phyloP scores from a whole-genome alignment of 176 grass and related monocot genomes.

The Phyllostachys edulis region DNA sequence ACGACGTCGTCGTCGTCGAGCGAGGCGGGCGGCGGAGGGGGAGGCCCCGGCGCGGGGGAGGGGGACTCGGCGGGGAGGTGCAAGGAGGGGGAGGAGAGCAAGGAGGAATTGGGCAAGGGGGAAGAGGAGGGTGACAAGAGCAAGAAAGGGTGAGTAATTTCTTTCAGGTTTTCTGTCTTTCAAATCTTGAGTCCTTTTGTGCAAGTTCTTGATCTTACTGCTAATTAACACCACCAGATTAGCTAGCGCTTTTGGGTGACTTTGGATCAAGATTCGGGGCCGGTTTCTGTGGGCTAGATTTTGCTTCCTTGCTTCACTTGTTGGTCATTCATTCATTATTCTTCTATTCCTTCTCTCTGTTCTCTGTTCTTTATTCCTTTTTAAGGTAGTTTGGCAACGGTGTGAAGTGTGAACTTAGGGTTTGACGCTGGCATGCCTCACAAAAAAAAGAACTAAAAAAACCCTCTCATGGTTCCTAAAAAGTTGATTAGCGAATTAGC shows the following conservation, averaged over 20 bases:
- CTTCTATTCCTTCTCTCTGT: conserved; percentile 24
- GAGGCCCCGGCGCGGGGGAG: conserved; percentile 21
- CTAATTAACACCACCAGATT: not conserved
- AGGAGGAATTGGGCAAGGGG: conserved; percentile 19
- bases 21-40: conserved; percentile 48
- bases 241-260: not conserved
- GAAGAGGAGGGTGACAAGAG: conserved; percentile 56
- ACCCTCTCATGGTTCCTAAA: not conserved
- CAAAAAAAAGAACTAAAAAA: conserved; percentile 16
- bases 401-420: conserved; percentile 85
- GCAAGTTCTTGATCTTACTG: not conserved
- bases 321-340: conserved; percentile 13
- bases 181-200: not conserved
- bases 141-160: conserved; percentile 81
- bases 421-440: conserved; percentile 57
- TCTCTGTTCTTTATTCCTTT: conserved; percentile 18
- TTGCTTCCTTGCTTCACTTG: conserved; percentile 32
- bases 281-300: conserved; percentile 10
- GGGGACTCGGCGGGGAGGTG: conserved; percentile 48
- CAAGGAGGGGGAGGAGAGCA: conserved; percentile 54
- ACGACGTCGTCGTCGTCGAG: conserved; percentile 66
- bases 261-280: conserved; percentile 16
- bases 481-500: not conserved
- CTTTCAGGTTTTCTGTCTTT: not conserved
- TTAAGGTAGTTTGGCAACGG: conserved; percentile 32